Conservation (phyloP, 192 early-diverging fungal genomes). For the Chytriomyces sp. region DNA sequence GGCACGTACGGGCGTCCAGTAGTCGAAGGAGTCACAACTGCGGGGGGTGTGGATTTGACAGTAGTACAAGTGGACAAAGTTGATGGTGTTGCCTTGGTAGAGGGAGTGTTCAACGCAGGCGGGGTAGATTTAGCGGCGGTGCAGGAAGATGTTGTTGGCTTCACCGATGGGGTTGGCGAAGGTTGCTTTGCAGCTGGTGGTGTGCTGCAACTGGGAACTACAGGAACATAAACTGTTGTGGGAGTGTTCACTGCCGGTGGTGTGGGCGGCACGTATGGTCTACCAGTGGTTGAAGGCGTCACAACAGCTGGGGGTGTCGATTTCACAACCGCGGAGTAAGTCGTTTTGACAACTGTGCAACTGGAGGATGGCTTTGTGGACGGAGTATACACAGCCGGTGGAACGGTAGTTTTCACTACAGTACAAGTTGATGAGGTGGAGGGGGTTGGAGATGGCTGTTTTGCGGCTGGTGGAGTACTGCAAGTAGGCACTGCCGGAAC, state of each 20-base stretch:
- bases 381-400: not conserved
- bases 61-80: no score
- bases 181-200: not conserved
- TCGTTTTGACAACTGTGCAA: no score
- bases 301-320: no score
- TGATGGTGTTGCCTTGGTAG: not conserved
- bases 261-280: not conserved
- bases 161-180: not conserved
- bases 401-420: not conserved
- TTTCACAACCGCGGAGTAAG: no score
- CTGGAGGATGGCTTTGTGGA: not conserved
- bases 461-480: not conserved
- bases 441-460: not conserved
- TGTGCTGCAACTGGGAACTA: slow-evolving; percentile 1
- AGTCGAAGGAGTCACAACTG: not conserved
- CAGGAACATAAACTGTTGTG: not conserved
- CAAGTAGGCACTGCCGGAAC: slow-evolving; percentile 14
- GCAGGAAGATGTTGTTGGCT: not conserved
- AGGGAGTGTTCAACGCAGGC: not conserved
- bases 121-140: not conserved
- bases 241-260: slow-evolving; percentile 1
- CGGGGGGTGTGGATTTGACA: not conserved
- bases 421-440: not conserved
- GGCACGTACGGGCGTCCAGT: not conserved
- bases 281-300: no score